Evolutionary conservation across 495 filamentous ascomycete species (phyloP).

Genomic region (Cercophora scortea): DNA sequence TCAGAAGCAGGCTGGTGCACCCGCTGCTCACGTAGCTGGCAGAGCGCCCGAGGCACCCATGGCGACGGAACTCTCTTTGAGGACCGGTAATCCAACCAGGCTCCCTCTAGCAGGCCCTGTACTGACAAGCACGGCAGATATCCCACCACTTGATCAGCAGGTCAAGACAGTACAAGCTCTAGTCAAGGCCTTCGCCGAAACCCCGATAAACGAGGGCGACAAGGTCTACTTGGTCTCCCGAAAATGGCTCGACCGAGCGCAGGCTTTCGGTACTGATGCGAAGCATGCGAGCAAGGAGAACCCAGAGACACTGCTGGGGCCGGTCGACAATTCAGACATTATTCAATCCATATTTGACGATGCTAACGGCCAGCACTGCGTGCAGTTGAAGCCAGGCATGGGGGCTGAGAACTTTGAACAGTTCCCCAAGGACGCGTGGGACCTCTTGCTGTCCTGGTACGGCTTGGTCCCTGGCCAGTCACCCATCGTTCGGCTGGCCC

Average conservation of each 20-base stretch:
- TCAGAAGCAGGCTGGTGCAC: background rate
- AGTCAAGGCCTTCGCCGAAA: conserved; percentile 40
- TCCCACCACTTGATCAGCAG: conserved; percentile 68
- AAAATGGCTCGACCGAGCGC: conserved; percentile 69
- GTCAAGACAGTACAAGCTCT: conserved; percentile 62
- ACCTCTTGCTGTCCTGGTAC: conserved; percentile 74
- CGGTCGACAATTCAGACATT: conserved; percentile 80
- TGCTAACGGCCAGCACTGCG: conserved; percentile 47
- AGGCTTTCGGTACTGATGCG: conserved; percentile 54
- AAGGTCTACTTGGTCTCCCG: conserved; percentile 72
- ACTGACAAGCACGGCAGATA: conserved; percentile 14
- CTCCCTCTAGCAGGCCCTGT: background rate
- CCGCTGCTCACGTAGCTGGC: background rate
- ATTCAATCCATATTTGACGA: conserved; percentile 42
- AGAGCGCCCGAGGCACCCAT: background rate
- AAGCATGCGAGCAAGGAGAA: conserved; percentile 51
- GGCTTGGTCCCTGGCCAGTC: conserved; percentile 63
- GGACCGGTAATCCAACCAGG: conserved; percentile 12
- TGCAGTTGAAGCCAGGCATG: conserved; percentile 69
- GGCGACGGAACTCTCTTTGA: conserved; percentile 12
- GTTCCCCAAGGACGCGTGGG: conserved; percentile 72
- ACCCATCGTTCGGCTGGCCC: conserved; percentile 65
- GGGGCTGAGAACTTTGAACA: conserved; percentile 65
- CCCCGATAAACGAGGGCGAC: conserved; percentile 55
- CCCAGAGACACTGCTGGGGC: conserved; percentile 59